A percentile compares a stretch with the other conserved stretches of the same genome.
Evolutionary conservation across 345 rosid species (phyloP).

Genomic region (Hibiscus mutabilis): DNA sequence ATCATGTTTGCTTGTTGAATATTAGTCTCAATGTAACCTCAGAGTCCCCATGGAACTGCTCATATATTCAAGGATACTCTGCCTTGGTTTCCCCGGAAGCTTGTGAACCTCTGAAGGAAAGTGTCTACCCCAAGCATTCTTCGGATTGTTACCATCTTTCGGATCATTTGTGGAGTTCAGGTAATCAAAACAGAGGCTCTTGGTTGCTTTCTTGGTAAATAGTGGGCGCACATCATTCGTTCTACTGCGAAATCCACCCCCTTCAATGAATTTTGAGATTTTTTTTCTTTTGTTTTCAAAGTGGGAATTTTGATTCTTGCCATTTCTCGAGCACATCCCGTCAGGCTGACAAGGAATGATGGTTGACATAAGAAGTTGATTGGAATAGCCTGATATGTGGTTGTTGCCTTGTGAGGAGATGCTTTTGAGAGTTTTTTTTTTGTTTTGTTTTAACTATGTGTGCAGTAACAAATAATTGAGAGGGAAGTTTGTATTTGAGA

Average conservation of each 20-base stretch:
- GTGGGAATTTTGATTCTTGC: slow-evolving; percentile 38
- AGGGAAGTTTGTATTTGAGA: slow-evolving; percentile 21
- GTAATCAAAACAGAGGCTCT: slow-evolving; percentile 37
- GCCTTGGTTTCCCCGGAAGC: slow-evolving; percentile 61
- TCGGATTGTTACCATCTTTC: slow-evolving; percentile 62
- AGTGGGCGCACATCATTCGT: slow-evolving; percentile 16
- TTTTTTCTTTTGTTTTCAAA: background rate
- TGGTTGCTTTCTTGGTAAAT: slow-evolving; percentile 66
- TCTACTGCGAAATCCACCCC: no score
- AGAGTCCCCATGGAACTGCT: slow-evolving; percentile 72
- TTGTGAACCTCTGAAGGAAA: slow-evolving; percentile 55
- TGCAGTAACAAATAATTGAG: slow-evolving; percentile 66
- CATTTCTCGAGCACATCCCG: slow-evolving; percentile 25
- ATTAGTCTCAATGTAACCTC: slow-evolving; percentile 40
- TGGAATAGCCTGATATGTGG: slow-evolving; percentile 23
- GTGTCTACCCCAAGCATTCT: slow-evolving; percentile 51
- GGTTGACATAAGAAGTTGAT: slow-evolving; percentile 29
- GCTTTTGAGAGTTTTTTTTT: slow-evolving; percentile 33
- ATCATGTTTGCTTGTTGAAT: slow-evolving; percentile 65
- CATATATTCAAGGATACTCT: slow-evolving; percentile 70
- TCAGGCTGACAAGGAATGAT: slow-evolving; percentile 22
- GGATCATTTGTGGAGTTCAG: slow-evolving; percentile 29
- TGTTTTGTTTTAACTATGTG: slow-evolving; percentile 59
- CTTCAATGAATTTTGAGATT: slow-evolving; percentile 8
- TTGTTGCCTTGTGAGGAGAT: slow-evolving; percentile 25